Evolutionary conservation across 495 filamentous ascomycete genomes (phyloP).

Genomic region (Podospora anserina): DNA sequence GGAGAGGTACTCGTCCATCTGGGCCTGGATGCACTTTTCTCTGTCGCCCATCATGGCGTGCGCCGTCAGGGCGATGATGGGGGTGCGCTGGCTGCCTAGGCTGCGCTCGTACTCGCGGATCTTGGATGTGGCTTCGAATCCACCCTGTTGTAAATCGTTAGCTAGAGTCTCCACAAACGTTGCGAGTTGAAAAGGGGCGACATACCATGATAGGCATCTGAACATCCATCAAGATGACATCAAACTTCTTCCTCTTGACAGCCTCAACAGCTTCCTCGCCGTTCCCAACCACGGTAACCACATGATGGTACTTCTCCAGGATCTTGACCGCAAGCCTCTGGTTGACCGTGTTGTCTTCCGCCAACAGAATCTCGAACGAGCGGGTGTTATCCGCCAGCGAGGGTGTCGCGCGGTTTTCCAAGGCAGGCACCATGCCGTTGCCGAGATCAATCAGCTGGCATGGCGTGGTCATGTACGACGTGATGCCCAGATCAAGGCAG

Average conservation of each 20-base stretch:
- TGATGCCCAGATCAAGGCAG: slow-evolving; percentile 92
- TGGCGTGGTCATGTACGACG: slow-evolving; percentile 97
- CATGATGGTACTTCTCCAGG: slow-evolving; percentile 95
- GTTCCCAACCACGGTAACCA: slow-evolving; percentile 93
- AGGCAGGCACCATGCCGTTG: slow-evolving; percentile 96
- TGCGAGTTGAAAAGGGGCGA: background rate
- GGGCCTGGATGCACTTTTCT: slow-evolving; percentile 95
- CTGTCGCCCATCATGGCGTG: slow-evolving; percentile 99
- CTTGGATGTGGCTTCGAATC: slow-evolving; percentile 95
- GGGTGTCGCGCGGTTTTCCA: slow-evolving; percentile 90
- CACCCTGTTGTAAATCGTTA: slow-evolving; percentile 55
- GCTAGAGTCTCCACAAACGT: too few relatives aligned
- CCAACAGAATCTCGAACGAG: slow-evolving; percentile 93
- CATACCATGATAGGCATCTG: slow-evolving; percentile 98
- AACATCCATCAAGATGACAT: slow-evolving; percentile 98
- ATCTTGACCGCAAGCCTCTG: slow-evolving; percentile 96
- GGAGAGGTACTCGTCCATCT: slow-evolving; percentile 99
- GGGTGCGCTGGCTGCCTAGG: slow-evolving; percentile 72
- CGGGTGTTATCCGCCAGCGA: slow-evolving; percentile 90
- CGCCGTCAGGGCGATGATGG: slow-evolving; percentile 95
- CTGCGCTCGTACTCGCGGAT: slow-evolving; percentile 92
- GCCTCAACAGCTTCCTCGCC: slow-evolving; percentile 88
- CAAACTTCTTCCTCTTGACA: slow-evolving; percentile 84
- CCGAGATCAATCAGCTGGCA: slow-evolving; percentile 93
- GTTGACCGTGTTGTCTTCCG: slow-evolving; percentile 98